Conservation (phyloP, 306 rosid species). For the Canavalia ensiformis region DNA sequence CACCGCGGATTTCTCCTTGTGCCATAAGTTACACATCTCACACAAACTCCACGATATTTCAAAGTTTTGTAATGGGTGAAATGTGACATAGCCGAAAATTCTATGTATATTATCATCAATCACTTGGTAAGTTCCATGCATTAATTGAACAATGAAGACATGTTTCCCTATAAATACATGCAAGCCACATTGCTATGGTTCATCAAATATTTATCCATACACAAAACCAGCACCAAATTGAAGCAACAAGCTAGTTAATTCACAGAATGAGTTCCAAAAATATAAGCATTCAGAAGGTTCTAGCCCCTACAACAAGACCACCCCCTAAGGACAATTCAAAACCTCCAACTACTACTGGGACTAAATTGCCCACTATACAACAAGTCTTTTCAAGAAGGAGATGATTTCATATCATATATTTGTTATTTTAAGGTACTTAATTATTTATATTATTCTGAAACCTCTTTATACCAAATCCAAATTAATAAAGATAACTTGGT, state of each 20-base stretch:
- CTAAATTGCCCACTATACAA: constrained; percentile 9
- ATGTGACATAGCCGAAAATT: not conserved
- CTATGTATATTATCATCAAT: constrained; percentile 6
- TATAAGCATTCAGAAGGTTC: not conserved
- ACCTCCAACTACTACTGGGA: not conserved
- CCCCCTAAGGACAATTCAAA: not conserved
- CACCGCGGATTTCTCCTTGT: not conserved
- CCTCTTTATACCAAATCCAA: too few relatives aligned
- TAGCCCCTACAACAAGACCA: constrained; percentile 28
- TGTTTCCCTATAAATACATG: not conserved
- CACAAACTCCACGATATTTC: not conserved
- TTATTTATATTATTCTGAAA: not conserved
- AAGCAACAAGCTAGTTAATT: not conserved
- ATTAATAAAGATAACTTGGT: too few relatives aligned
- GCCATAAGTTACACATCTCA: not conserved
- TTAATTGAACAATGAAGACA: not conserved
- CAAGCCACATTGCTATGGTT: not conserved
- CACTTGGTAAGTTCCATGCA: constrained; percentile 14
- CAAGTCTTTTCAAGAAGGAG: not conserved
- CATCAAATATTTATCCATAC: not conserved
- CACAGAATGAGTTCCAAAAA: constrained; percentile 4
- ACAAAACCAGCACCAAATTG: not conserved
- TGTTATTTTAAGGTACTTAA: not conserved
- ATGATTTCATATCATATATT: not conserved
- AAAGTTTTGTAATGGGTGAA: not conserved